Evolutionary conservation across 805 yeast genomes (phyloP).

Genomic region (Zygosaccharomyces bisporus): DNA sequence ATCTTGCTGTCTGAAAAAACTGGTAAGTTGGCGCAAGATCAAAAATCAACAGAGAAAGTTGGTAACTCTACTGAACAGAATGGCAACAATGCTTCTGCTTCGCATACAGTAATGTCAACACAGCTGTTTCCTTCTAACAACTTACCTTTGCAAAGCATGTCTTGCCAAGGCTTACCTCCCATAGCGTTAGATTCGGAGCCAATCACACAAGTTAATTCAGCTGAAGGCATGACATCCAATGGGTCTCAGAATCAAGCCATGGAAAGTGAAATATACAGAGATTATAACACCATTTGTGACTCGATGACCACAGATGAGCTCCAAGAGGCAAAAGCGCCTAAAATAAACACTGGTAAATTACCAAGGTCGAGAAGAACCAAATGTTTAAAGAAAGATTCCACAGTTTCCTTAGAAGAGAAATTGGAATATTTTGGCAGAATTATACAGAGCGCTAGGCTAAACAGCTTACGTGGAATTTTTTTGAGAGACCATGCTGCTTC

Average conservation of each 20-base stretch:
- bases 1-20: slow-evolving; percentile 10
- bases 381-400: slow-evolving; percentile 14
- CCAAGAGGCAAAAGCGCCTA: not conserved
- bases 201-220: not conserved
- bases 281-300: not conserved
- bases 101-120: not conserved
- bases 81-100: not conserved
- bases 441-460: slow-evolving; percentile 11
- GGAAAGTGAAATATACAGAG: not conserved
- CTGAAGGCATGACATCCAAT: not conserved
- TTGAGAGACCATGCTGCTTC: slow-evolving; percentile 17
- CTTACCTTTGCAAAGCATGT: not conserved
- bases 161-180: not conserved
- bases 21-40: not conserved
- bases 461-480: slow-evolving; percentile 12
- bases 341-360: slow-evolving; percentile 3
- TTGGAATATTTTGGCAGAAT: slow-evolving; percentile 9
- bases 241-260: not conserved
- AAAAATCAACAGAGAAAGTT: not conserved
- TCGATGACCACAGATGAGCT: not conserved
- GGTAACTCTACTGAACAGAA: not conserved
- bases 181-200: not conserved
- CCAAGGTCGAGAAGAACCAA: slow-evolving; percentile 14
- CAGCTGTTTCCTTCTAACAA: no score
- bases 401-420: slow-evolving; percentile 12